Conservation (phyloP, 768 basidiomycete genomes). For the Chalciporus chontae region DNA sequence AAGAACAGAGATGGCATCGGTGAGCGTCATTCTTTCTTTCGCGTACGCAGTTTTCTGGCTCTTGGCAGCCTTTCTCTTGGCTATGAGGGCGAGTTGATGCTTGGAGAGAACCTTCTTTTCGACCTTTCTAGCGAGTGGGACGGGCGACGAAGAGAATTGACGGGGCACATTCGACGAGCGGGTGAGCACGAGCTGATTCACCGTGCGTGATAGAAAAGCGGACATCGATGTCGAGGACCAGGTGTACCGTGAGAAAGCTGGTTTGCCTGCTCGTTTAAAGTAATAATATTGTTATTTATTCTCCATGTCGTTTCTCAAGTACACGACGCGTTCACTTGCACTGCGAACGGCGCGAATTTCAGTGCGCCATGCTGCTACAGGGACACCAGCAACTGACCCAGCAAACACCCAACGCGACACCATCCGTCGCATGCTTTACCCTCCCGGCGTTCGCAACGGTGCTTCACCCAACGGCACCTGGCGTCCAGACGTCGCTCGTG, state of each 20-base stretch:
- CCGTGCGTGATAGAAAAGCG: too few relatives aligned
- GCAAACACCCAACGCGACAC: slow-evolving; percentile 65
- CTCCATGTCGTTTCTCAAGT: slow-evolving; percentile 43
- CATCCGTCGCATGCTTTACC: slow-evolving; percentile 80
- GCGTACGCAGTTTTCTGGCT: slow-evolving; percentile 55
- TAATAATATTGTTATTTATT: too few relatives aligned
- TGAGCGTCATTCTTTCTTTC: slow-evolving; percentile 61
- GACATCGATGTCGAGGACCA: too few relatives aligned
- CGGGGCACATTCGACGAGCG: too few relatives aligned
- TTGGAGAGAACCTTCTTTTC: slow-evolving; percentile 63
- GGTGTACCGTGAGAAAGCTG: too few relatives aligned
- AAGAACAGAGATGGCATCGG: slow-evolving; percentile 65
- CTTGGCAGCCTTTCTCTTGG: slow-evolving; percentile 53
- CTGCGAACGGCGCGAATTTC: slow-evolving; percentile 33
- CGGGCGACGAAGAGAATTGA: slow-evolving; percentile 50
- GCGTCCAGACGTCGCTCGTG: slow-evolving; percentile 74
- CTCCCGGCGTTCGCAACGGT: slow-evolving; percentile 65
- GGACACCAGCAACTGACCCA: slow-evolving; percentile 21
- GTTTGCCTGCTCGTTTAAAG: too few relatives aligned
- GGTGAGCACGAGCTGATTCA: too few relatives aligned
- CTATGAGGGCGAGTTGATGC: slow-evolving; percentile 64
- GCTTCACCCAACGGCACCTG: slow-evolving; percentile 79
- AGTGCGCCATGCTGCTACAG: slow-evolving; percentile 42
- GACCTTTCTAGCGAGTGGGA: slow-evolving; percentile 43
- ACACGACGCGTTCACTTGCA: slow-evolving; percentile 32